Evolutionary conservation across 805 yeast species (phyloP).

Genomic region (Schwanniomyces pseudopolymorphus): DNA sequence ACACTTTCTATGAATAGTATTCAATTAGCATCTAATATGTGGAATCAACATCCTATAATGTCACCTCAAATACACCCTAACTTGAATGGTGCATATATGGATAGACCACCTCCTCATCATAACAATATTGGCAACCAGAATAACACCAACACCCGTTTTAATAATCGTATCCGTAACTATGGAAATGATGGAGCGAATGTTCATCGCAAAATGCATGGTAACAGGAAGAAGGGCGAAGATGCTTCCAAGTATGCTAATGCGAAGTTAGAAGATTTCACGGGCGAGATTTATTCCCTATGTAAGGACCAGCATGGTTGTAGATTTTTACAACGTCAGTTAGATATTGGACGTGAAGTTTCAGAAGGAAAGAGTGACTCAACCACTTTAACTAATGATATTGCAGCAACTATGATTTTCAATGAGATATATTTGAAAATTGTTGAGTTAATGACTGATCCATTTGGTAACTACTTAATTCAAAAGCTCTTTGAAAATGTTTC

Average conservation of each 20-base stretch:
- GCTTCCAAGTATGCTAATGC: conserved; percentile 70
- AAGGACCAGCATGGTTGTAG: conserved; percentile 97
- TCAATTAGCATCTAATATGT: conserved; percentile 11
- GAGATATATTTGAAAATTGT: conserved; percentile 78
- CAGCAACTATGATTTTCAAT: conserved; percentile 73
- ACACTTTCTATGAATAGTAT: conserved; percentile 2
- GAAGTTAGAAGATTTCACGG: conserved; percentile 63
- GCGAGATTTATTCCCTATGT: conserved; percentile 77
- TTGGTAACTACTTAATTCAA: conserved; percentile 95
- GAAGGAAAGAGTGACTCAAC: conserved; percentile 4
- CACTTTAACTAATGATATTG: conserved; percentile 34
- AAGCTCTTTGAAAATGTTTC: conserved; percentile 79
- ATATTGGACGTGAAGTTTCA: conserved; percentile 46
- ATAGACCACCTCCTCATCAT: conserved; percentile 1
- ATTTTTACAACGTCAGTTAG: conserved; percentile 84
- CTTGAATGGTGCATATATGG: not conserved
- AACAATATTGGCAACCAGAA: conserved; percentile 2
- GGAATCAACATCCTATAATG: conserved; percentile 16
- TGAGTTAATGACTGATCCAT: conserved; percentile 92
- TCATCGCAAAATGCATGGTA: conserved; percentile 41
- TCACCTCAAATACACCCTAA: conserved; percentile 3
- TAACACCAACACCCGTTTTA: conserved; percentile 8
- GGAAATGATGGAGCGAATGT: conserved; percentile 32
- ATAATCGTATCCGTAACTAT: conserved; percentile 7
- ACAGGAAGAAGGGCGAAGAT: conserved; percentile 57